Base-by-base conservation (phyloP, 208 protist genomes). In the Leptomonas seymouri region DNA sequence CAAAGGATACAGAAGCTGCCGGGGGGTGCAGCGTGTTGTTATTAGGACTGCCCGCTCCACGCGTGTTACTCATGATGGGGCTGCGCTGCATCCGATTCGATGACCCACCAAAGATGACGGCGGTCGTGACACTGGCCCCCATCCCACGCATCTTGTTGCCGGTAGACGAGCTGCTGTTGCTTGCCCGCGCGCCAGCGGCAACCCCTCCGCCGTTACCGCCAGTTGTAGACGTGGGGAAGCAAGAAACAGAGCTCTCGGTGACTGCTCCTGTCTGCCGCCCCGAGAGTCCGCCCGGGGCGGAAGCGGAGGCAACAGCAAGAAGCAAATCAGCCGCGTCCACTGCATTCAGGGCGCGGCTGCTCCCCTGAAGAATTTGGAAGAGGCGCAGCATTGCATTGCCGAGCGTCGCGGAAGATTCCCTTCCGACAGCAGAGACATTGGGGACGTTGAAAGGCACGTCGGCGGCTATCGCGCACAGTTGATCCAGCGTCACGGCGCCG, bases 381-480 rank as follows among this genome's bases (percentile, higher is more conserved):
- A 71, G 65, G n/a, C 66, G 71, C 30, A 74, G 68, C 23, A 66
- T 66, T 28, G 74, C 73, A n/a, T 73, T 78, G 36, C 76, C 75
- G 9, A 65, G 39, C 28, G 41, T 16, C 20, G 39, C 73, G 15
- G 84, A 48, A 14, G 67, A 9, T 0, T 31, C 39, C 30, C 82
- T 79, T 28, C 82, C 66, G 25, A 67, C 68, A 20, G 60, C 45
- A 12, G 83, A 28, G 12, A 76, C 75, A 3, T 74, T 66, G 0
- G 21, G 34, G 28, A 93, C 76, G 42, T 90, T 80, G 63, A 93
- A 93, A 3, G 88, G 88, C 1, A 84, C 63, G 20, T 72, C 63
- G 0, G 48, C 41, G 6, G 90, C 62, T 12, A 81, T 51, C 16
- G 46, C 20, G n/a, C 74, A 55, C 25, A 91, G 57, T 59, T 82